Percentiles rank a stretch among this genome's conserved stretches.
These are phyloP conservation scores for Candida nanaspora DNA, from an alignment of 805 yeast genomes.

Conservation along the genomic window DNA sequence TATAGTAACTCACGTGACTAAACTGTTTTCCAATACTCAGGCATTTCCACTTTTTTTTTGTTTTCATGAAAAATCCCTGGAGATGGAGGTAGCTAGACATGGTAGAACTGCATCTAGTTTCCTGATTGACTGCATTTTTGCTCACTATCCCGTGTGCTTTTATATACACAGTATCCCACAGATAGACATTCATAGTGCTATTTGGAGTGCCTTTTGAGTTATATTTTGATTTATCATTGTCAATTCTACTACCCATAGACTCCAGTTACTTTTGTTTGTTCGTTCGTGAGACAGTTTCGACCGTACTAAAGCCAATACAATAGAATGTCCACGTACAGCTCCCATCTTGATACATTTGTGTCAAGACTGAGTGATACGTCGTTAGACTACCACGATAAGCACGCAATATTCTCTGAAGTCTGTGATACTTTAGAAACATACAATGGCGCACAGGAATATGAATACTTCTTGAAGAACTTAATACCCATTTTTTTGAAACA, in stretches of 20 bases:
- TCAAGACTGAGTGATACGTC: conserved; percentile 49
- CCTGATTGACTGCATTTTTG: too few relatives aligned
- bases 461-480: conserved; percentile 59
- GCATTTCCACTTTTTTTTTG: neutral
- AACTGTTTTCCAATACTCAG: neutral
- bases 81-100: neutral
- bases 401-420: conserved; percentile 69
- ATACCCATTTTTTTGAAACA: conserved; percentile 64
- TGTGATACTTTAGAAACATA: conserved; percentile 83
- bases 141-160: too few relatives aligned
- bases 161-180: too few relatives aligned
- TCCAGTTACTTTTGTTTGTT: too few relatives aligned
- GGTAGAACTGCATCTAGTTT: too few relatives aligned
- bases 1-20: neutral
- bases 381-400: conserved; percentile 52
- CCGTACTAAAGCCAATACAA: too few relatives aligned
- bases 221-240: too few relatives aligned
- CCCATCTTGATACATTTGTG: conserved; percentile 64
- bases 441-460: conserved; percentile 76
- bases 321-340: conserved; percentile 27
- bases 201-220: too few relatives aligned
- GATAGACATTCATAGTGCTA: too few relatives aligned
- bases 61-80: neutral
- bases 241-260: too few relatives aligned
- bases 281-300: too few relatives aligned